Percentiles rank a stretch among this genome's conserved stretches.
Conservation (phyloP, 1,284 basidiomycete genomes). For the Inonotus obliquus region DNA sequence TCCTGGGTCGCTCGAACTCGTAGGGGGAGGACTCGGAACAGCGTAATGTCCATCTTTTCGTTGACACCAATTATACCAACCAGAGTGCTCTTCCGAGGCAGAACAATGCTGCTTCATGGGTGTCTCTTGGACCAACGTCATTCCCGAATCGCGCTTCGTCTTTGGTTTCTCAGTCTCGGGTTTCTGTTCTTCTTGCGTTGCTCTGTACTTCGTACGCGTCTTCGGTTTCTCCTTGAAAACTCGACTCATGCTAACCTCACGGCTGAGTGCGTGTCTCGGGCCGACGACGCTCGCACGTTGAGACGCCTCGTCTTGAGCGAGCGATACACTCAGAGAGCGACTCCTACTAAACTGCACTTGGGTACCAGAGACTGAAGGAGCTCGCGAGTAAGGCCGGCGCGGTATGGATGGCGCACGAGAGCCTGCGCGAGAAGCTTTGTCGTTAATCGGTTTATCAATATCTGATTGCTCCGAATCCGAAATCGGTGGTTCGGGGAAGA, state of each 20-base stretch:
- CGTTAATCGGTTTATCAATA: conserved; percentile 18
- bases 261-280: conserved; percentile 48
- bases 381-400: background rate
- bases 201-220: background rate
- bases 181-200: background rate
- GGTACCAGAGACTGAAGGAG: background rate
- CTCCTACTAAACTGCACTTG: conserved; percentile 35
- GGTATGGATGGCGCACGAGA: conserved; percentile 10
- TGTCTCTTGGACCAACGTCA: conserved; percentile 9
- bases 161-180: background rate
- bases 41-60: background rate
- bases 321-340: conserved; percentile 60
- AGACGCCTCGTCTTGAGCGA: conserved; percentile 47
- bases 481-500: conserved; percentile 59
- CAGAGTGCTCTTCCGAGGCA: background rate
- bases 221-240: conserved; percentile 44
- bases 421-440: conserved; percentile 2
- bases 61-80: background rate
- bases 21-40: conserved; percentile 2
- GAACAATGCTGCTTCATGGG: background rate
- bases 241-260: conserved; percentile 71
- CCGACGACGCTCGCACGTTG: too few relatives aligned
- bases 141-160: conserved; percentile 1
- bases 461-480: conserved; percentile 39
- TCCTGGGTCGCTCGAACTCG: background rate